Evolutionary conservation across 2,329 filamentous ascomycete genomes (phyloP).

Genomic region (Trichoderma sp.): DNA sequence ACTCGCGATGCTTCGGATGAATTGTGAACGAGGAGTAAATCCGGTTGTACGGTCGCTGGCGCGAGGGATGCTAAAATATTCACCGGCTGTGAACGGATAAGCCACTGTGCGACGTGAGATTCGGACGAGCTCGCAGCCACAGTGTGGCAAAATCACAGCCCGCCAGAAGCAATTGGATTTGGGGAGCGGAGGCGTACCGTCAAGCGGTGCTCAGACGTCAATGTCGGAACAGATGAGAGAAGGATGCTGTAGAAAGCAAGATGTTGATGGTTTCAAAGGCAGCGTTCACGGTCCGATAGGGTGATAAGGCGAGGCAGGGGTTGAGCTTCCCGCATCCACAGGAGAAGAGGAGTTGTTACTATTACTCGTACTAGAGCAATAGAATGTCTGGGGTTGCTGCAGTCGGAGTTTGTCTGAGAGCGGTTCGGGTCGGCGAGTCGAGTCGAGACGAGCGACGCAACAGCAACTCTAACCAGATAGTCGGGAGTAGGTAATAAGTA

Average conservation of each 20-base stretch:
- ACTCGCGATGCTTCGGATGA: neutral
- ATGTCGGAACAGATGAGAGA: neutral
- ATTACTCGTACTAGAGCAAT: neutral
- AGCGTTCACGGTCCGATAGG: neutral
- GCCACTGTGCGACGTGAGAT: conserved; percentile 20
- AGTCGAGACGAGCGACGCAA: neutral
- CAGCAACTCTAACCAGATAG: neutral
- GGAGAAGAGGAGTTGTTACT: neutral
- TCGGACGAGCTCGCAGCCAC: conserved; percentile 4
- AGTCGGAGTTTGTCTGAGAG: neutral
- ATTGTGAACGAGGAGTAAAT: neutral
- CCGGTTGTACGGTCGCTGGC: neutral
- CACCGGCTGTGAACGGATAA: neutral
- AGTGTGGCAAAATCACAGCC: conserved; percentile 13
- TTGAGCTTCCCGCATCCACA: neutral
- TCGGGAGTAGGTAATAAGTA: neutral
- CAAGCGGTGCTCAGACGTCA: neutral
- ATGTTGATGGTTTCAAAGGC: neutral
- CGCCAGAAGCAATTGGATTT: neutral
- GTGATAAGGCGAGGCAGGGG: neutral
- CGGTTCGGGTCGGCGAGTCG: neutral
- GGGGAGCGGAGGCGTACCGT: neutral
- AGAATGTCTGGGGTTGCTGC: neutral
- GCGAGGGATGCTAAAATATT: conserved; percentile 15
- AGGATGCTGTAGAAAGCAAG: neutral